Percentiles rank a stretch among this genome's conserved stretches.
Conservation (phyloP, 768 basidiomycete genomes). For the Boletus subparvulus region DNA sequence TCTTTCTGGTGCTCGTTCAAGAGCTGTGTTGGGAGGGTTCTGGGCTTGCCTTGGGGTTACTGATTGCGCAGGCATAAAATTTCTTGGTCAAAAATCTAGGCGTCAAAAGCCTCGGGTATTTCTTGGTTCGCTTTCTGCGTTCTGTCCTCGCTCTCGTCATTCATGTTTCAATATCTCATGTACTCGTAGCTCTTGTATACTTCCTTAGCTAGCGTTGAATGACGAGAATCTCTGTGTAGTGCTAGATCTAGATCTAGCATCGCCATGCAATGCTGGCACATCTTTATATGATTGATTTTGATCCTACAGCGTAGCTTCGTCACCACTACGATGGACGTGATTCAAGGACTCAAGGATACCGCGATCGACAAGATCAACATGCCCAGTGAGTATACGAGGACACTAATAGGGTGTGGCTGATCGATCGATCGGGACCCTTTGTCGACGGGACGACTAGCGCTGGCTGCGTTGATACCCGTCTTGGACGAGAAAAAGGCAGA, state of each 20-base stretch:
- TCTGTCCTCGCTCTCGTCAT: not conserved
- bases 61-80: constrained; percentile 1
- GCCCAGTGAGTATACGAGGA: constrained; percentile 31
- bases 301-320: not conserved
- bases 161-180: not conserved
- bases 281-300: not conserved
- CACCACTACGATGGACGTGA: constrained; percentile 34
- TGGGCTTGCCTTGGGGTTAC: constrained; percentile 16
- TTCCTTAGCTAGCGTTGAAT: not conserved
- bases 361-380: constrained; percentile 33
- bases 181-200: not conserved
- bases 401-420: not conserved
- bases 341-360: constrained; percentile 32
- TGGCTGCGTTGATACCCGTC: constrained; percentile 48
- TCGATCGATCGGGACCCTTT: not conserved
- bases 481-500: constrained; percentile 46
- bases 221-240: not conserved
- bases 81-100: not conserved
- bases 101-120: too few relatives aligned
- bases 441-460: constrained; percentile 35
- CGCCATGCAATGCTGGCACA: not conserved
- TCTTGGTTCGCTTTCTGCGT: not conserved
- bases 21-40: constrained; percentile 12
- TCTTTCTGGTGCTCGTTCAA: constrained; percentile 17
- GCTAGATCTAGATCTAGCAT: too few relatives aligned